phyloP scores from a whole-genome alignment of 768 basidiomycete species.

The Mycena belliarum region DNA sequence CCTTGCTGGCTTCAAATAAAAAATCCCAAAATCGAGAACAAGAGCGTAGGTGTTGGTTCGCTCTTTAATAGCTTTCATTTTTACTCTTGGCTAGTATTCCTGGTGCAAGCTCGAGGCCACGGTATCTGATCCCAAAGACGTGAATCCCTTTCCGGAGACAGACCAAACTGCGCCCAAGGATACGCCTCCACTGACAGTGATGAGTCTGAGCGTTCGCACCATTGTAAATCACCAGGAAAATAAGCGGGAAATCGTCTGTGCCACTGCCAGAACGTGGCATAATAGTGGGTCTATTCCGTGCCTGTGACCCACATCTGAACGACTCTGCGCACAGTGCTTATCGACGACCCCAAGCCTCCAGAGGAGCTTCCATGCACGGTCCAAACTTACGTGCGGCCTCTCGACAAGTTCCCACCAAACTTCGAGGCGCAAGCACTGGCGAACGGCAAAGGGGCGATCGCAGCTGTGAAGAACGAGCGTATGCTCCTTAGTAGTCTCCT shows the following conservation, averaged over 20 bases:
- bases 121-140: conserved; percentile 82
- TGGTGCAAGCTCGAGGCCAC: conserved; percentile 96
- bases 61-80: neutral
- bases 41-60: conserved; percentile 59
- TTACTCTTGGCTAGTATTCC: conserved; percentile 60
- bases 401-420: conserved; percentile 82
- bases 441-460: conserved; percentile 68
- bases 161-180: conserved; percentile 74
- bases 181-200: conserved; percentile 84
- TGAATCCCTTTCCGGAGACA: conserved; percentile 78
- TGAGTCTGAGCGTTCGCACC: conserved; percentile 85
- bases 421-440: conserved; percentile 73
- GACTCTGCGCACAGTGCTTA: conserved; percentile 55
- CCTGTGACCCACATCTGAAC: neutral
- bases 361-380: conserved; percentile 81
- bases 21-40: conserved; percentile 70
- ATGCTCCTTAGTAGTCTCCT: conserved; percentile 83
- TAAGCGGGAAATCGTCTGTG: conserved; percentile 90
- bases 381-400: conserved; percentile 87
- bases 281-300: conserved; percentile 39
- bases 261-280: conserved; percentile 82
- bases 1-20: conserved; percentile 95
- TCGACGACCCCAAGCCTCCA: conserved; percentile 91
- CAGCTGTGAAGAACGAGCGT: conserved; percentile 78
- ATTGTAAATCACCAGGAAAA: conserved; percentile 94